phyloP scores from a whole-genome alignment of 2,329 filamentous ascomycete species.

The Fulvia fulva region DNA sequence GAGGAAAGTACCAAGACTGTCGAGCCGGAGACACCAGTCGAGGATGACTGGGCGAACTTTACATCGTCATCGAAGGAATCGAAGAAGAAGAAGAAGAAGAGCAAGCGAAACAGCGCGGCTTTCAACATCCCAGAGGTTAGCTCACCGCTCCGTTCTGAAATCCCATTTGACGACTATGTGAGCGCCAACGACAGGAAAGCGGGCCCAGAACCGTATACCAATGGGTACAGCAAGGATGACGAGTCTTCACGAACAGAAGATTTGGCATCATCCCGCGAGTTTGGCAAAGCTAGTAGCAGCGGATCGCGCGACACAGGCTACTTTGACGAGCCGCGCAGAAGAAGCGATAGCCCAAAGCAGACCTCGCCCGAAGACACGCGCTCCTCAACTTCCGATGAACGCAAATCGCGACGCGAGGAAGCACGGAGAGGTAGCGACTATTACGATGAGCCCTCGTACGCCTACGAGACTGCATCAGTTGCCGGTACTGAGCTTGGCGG shows the following conservation, averaged over 20 bases:
- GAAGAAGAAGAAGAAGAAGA: constrained; percentile 45
- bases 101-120: constrained; percentile 41
- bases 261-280: not conserved
- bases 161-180: constrained; percentile 43
- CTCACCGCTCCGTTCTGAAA: constrained; percentile 44
- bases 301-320: not conserved
- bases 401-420: constrained; percentile 29
- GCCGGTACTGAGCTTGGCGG: constrained; percentile 41
- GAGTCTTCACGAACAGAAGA: not conserved
- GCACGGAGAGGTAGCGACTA: constrained; percentile 31
- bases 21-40: constrained; percentile 12
- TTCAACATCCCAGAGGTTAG: constrained; percentile 40
- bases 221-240: constrained; percentile 2
- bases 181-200: constrained; percentile 16
- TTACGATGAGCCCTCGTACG: constrained; percentile 34
- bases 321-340: constrained; percentile 7
- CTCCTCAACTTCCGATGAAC: constrained; percentile 33
- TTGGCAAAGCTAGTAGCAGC: not conserved
- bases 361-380: constrained; percentile 24
- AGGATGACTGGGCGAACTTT: constrained; percentile 22
- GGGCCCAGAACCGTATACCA: constrained; percentile 5
- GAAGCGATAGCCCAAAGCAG: constrained; percentile 17
- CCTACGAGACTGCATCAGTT: constrained; percentile 38
- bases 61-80: constrained; percentile 17
- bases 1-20: constrained; percentile 13